Base-by-base conservation (phyloP, 2,329 filamentous ascomycete species). In the Cladosporium sp. region DNA sequence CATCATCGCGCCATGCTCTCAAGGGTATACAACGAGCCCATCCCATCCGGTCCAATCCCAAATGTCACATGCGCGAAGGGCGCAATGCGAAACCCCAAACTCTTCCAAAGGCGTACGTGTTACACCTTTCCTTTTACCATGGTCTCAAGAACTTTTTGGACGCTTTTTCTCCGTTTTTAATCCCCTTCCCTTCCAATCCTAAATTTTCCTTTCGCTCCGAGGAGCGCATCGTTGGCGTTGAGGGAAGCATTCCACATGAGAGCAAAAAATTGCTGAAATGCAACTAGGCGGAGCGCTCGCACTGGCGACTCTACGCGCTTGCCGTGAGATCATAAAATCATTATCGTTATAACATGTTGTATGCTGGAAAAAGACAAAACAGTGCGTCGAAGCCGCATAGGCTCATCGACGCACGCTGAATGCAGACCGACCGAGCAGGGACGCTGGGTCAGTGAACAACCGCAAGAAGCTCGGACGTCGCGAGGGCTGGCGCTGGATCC, bases 371-470 rank as follows among this genome's bases (percentile, higher is more conserved):
- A 39, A 60, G 11, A 39, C 34, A 51, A 34, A 63, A 63, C 13
- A 25, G 26, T 21, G 43, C 26, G 18, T 34, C 32, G 60, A 43
- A 13, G 49, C 32, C 49, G 39, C 39, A 23, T 21, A 46, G n/a
- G 21, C 23, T 67, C 58, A 71, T 32, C 68, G 64, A 46, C 67
- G 66, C 46, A 68, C 51, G 63, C 67, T 67, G 39, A 68, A 67
- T 46, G 64, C 67, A n/a, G 68, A 66, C 54, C 69, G 68, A 61
- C 66, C 61, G 49, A 74, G 68, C 51, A 74, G 64, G 23, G 72
- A 73, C 30, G 69, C 68, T 25, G 71, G 72, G 65, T 75, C 74
- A 28, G 75, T 76, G 68, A 77, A 76, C 65, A 77, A 70, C 46
- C 71, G 72, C 58, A 77, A 67, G 53, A 77, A 72, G 6, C 71